A percentile compares a stretch with the other conserved stretches of the same genome.
These are phyloP conservation scores for Cladosporium cucumerinum DNA, from an alignment of 2,329 filamentous ascomycete species.

Conservation along the genomic window DNA sequence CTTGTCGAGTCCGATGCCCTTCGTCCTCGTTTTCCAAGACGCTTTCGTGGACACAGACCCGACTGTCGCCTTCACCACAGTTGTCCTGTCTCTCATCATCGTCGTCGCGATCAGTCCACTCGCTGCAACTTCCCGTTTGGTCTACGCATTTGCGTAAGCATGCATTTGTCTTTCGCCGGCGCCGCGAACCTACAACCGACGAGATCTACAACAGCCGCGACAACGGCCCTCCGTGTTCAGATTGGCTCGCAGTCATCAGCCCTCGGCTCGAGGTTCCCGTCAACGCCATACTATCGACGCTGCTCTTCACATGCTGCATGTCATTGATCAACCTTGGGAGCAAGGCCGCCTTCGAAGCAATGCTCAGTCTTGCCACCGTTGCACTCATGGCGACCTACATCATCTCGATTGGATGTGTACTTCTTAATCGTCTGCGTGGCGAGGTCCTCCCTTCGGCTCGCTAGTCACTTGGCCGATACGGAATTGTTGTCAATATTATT, in stretches of 20 bases:
- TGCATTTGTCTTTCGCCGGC: background rate
- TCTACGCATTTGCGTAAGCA: conserved; percentile 36
- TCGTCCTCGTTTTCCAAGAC: conserved; percentile 27
- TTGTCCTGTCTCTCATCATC: conserved; percentile 24
- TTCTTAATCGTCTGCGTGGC: conserved; percentile 22
- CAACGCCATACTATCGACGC: conserved; percentile 27
- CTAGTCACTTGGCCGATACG: conserved; percentile 26
- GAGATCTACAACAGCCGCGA: conserved; percentile 31
- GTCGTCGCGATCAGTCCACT: conserved; percentile 8
- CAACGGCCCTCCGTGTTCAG: conserved; percentile 25
- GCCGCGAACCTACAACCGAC: background rate
- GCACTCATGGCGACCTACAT: conserved; percentile 42
- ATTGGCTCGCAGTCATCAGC: conserved; percentile 25
- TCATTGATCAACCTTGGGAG: conserved; percentile 29
- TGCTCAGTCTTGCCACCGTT: conserved; percentile 39
- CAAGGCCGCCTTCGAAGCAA: conserved; percentile 33
- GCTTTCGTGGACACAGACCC: conserved; percentile 24
- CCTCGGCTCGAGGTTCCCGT: conserved; percentile 26
- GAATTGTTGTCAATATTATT: conserved; percentile 27
- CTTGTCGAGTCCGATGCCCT: conserved; percentile 20
- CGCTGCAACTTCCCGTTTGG: conserved; percentile 1
- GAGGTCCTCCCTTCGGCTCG: conserved; percentile 23
- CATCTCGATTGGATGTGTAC: conserved; percentile 37
- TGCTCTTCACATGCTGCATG: conserved; percentile 24
- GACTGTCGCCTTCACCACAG: conserved; percentile 22